Evolutionary conservation across 2,329 filamentous ascomycete genomes (phyloP).

Genomic region (Amauroascus niger): DNA sequence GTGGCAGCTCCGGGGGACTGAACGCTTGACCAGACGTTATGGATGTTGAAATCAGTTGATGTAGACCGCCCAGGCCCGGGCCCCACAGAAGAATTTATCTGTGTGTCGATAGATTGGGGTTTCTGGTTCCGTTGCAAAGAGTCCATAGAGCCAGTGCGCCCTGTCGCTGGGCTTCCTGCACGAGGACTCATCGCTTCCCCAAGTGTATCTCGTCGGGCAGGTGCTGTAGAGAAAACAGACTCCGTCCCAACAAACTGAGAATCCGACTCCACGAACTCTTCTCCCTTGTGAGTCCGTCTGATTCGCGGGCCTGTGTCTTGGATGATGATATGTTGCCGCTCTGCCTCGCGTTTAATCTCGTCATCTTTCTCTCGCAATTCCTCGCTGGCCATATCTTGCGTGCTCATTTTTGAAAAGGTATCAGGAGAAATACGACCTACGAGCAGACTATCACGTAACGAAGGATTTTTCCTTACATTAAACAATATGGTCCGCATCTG

Average conservation of each 20-base stretch:
- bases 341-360: conserved; percentile 48
- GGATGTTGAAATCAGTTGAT: conserved; percentile 66
- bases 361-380: conserved; percentile 62
- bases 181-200: conserved; percentile 20
- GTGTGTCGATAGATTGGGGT: conserved; percentile 30
- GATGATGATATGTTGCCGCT: conserved; percentile 64
- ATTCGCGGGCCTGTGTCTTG: conserved; percentile 67
- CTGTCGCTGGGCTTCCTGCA: neutral
- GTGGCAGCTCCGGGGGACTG: conserved; percentile 56
- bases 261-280: conserved; percentile 78
- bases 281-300: conserved; percentile 86
- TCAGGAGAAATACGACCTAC: conserved; percentile 59
- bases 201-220: conserved; percentile 34
- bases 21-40: conserved; percentile 74
- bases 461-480: conserved; percentile 81
- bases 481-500: conserved; percentile 69
- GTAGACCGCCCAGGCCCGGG: conserved; percentile 40
- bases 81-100: conserved; percentile 34
- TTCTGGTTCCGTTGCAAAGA: conserved; percentile 21
- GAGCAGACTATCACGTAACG: conserved; percentile 67
- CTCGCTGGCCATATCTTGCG: conserved; percentile 83
- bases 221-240: conserved; percentile 40
- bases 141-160: conserved; percentile 17
- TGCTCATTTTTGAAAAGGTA: conserved; percentile 76
- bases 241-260: conserved; percentile 40